Base-by-base conservation (phyloP, 805 yeast genomes). In the Pichia manshurica region DNA sequence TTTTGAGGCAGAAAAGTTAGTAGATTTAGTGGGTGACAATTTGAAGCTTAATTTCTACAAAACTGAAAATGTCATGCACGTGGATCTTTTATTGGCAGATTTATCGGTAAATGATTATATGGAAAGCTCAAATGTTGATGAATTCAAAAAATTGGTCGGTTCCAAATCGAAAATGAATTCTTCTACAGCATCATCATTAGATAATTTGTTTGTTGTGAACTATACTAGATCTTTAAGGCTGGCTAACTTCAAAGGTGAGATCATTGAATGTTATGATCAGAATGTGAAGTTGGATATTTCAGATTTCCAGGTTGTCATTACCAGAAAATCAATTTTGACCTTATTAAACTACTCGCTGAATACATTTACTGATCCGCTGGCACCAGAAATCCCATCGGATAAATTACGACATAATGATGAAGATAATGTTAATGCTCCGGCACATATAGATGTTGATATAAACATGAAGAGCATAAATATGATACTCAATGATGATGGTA, bases 361-460 rank as follows among this genome's bases (percentile, higher is more conserved):
- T 39, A 93, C 98, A 0, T 93, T 93, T 62, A 84, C 96, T 0
- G 83, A 83, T 63, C 96, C 96, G 0, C 75, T 79, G 52, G 82
- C 84, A 1, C 78, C 77, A 5, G 80, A 78, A 38, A 68, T 80
- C 1, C 86, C 87, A 0, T 83, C 89, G 0, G 90, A 83, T 66
- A 79, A 72, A 28, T 69, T 84, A 49, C 78, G 82, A 47, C 90
- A 84, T 56, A 83, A 83, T 56, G 76, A 76, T 52, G 78, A 72
- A n/a, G 67, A 73, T 33, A 77, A 76, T 51, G 69, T 66, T 21
- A 71, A 74, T 15, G 75, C 89, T 0, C 93, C 95, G 0, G 87
- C 84, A 55, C 84, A 81, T 56, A 82, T 89, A 32, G 78, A 79
- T 46, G 83, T 90, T 28, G 71, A 75, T 29, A 71, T 91, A 28